Percentiles rank a stretch among this genome's conserved stretches.
Evolutionary conservation across 2,329 filamentous ascomycete species (phyloP).

Genomic region (Sarocladiaceae sp.): DNA sequence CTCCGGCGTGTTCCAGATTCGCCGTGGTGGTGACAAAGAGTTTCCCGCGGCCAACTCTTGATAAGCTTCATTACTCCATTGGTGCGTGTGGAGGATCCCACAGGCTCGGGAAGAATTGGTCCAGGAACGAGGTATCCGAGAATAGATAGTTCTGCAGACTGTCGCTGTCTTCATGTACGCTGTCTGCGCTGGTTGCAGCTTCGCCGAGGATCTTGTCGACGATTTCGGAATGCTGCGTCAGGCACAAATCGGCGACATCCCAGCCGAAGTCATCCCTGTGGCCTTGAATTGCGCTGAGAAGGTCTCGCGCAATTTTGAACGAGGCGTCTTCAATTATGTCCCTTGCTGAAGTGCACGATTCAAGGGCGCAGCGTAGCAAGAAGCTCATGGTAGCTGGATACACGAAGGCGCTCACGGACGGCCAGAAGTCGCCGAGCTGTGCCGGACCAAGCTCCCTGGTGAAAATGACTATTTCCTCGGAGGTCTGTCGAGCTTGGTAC

Average conservation of each 20-base stretch:
- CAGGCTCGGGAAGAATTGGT: conserved; percentile 27
- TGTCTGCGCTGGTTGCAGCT: conserved; percentile 11
- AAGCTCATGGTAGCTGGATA: conserved; percentile 45
- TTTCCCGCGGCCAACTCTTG: conserved; percentile 12
- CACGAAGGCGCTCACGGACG: conserved; percentile 39
- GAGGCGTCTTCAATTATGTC: conserved; percentile 31
- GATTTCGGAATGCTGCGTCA: conserved; percentile 40
- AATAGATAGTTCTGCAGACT: conserved; percentile 20
- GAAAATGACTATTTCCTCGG: conserved; percentile 43
- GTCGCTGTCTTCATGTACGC: conserved; percentile 13
- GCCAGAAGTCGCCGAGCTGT: conserved; percentile 44
- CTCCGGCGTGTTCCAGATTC: no score
- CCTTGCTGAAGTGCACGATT: conserved; percentile 30
- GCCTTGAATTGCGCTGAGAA: conserved; percentile 30
- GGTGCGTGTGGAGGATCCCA: conserved; percentile 27
- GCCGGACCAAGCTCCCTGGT: conserved; percentile 36
- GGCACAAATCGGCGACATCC: conserved; percentile 45
- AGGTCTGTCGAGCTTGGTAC: conserved; percentile 33
- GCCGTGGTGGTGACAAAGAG: not conserved
- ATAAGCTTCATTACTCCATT: not conserved
- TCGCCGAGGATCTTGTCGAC: conserved; percentile 35
- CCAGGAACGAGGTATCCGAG: conserved; percentile 26
- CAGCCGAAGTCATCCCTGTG: conserved; percentile 35
- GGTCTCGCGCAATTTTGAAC: conserved; percentile 34
- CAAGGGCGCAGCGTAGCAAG: conserved; percentile 40